Evolutionary conservation across 2,329 filamentous ascomycete species (phyloP).

Genomic region (Zymoseptoria pseudotritici): DNA sequence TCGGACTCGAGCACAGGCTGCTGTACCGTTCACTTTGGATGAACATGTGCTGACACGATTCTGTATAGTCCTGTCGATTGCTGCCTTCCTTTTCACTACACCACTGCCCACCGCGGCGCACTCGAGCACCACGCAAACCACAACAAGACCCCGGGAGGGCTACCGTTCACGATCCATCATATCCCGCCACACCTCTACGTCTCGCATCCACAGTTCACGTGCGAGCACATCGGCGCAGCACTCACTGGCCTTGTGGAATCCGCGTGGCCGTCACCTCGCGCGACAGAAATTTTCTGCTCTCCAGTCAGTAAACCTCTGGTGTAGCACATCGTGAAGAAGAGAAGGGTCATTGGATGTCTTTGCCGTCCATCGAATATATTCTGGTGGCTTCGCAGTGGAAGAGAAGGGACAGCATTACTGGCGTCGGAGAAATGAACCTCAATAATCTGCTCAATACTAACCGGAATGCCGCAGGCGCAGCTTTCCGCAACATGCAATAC

Average conservation of each 20-base stretch:
- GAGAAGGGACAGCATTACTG: slow-evolving; percentile 31
- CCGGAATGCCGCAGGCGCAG: slow-evolving; percentile 25
- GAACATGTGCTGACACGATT: not conserved
- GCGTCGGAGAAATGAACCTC: slow-evolving; percentile 28
- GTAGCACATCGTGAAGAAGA: slow-evolving; percentile 1
- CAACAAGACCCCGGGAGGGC: not conserved
- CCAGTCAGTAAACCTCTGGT: slow-evolving; percentile 18
- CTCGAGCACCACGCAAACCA: not conserved
- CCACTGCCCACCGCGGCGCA: slow-evolving; percentile 7
- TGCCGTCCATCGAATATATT: slow-evolving; percentile 26
- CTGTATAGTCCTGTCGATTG: not conserved
- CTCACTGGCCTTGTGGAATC: not conserved
- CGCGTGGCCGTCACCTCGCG: slow-evolving; percentile 14
- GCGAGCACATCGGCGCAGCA: slow-evolving; percentile 1
- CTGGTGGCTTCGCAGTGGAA: slow-evolving; percentile 24
- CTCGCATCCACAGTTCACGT: not conserved
- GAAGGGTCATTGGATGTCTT: slow-evolving; percentile 22
- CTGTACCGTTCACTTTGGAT: not conserved
- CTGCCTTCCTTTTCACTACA: not conserved
- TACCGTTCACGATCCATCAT: not conserved
- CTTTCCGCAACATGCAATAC: slow-evolving; percentile 33
- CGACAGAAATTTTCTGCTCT: slow-evolving; percentile 20
- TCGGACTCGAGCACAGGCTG: slow-evolving; percentile 1
- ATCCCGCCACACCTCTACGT: not conserved
- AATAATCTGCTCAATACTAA: slow-evolving; percentile 33